Evolutionary conservation across 768 basidiomycete species (phyloP).

Genomic region (Suillus luteus): DNA sequence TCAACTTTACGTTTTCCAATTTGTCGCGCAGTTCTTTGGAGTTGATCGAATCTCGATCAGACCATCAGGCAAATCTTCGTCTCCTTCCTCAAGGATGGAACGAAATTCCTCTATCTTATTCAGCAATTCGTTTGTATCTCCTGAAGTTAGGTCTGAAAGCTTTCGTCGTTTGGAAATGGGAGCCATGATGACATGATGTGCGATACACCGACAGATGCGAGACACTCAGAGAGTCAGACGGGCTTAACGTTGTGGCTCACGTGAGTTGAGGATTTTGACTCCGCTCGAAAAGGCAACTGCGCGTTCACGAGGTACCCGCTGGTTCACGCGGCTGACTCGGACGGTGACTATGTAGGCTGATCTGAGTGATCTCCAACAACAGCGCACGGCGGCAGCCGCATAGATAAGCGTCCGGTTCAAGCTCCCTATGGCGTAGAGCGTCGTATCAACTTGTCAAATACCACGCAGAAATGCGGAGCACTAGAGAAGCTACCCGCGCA

Average conservation of each 20-base stretch:
- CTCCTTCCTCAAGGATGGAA: constrained; percentile 20
- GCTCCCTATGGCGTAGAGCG: neutral
- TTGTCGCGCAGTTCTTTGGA: constrained; percentile 18
- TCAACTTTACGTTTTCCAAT: neutral
- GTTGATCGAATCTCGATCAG: constrained; percentile 8
- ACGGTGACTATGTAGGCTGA: too few species aligned
- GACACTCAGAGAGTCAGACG: too few species aligned
- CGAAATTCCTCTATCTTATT: constrained; percentile 16
- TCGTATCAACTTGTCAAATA: neutral
- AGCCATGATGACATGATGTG: neutral
- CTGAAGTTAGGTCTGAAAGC: constrained; percentile 12
- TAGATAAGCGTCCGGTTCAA: neutral
- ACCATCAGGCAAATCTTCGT: constrained; percentile 19
- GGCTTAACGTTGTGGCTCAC: too few species aligned
- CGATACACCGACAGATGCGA: neutral
- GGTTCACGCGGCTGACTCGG: too few species aligned
- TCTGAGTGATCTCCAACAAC: too few species aligned
- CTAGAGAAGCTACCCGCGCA: neutral
- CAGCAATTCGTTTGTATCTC: constrained; percentile 19
- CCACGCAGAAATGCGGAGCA: neutral
- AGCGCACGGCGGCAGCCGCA: too few species aligned
- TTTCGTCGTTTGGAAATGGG: neutral
- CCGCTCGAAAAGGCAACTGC: too few species aligned
- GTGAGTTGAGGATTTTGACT: too few species aligned
- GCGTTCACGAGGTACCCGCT: too few species aligned